Conservation (phyloP, 768 basidiomycete genomes). For the Gyrodon lividus region DNA sequence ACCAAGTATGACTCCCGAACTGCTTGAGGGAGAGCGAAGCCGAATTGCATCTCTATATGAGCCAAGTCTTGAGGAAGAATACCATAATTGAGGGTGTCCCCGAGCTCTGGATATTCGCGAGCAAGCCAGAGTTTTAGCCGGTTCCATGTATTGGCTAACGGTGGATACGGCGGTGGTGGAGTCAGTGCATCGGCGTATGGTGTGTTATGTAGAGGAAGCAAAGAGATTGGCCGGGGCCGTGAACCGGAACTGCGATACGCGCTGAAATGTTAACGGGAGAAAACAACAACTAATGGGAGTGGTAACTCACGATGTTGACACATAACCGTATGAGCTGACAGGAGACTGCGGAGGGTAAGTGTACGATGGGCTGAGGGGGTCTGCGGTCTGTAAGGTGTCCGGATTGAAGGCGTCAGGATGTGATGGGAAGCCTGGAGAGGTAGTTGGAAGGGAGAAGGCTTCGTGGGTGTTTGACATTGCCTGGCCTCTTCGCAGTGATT, state of each 20-base stretch:
- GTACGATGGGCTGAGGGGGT: conserved; percentile 52
- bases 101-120: conserved; percentile 89
- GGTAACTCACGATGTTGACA: conserved; percentile 50
- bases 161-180: conserved; percentile 57
- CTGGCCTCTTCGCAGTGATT: conserved; percentile 55
- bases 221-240: conserved; percentile 48
- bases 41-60: conserved; percentile 81
- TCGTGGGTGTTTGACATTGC: conserved; percentile 80
- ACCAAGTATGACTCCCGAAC: conserved; percentile 89
- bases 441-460: conserved; percentile 82
- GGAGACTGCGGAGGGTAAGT: conserved; percentile 76
- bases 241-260: conserved; percentile 27
- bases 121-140: conserved; percentile 80
- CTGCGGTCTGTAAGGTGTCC: conserved; percentile 50
- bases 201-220: conserved; percentile 69
- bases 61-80: conserved; percentile 78
- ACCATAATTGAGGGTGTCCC: conserved; percentile 93
- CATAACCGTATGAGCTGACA: conserved; percentile 54
- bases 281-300: conserved; percentile 8
- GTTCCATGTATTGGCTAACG: conserved; percentile 79
- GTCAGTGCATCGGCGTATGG: conserved; percentile 41
- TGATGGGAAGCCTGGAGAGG: conserved; percentile 54
- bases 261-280: conserved; percentile 6
- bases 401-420: conserved; percentile 62
- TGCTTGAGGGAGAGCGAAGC: conserved; percentile 76